A percentile compares a stretch with the other conserved stretches of the same genome.
These are phyloP conservation scores for Leucoagaricus sp. DNA, from an alignment of 1,284 basidiomycete species.

Conservation along the genomic window DNA sequence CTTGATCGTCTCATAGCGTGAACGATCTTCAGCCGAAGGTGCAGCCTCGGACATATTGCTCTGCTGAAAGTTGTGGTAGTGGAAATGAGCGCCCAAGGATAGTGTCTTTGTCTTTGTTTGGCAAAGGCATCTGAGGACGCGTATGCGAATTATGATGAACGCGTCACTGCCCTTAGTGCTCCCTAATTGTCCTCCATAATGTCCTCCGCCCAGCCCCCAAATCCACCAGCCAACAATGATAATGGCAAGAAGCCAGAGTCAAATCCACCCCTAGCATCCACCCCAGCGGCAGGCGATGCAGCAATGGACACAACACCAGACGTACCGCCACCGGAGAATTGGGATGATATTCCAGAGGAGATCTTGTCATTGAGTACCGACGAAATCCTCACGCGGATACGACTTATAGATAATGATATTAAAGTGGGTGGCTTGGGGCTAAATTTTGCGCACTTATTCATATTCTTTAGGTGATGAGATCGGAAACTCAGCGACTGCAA, in stretches of 20 bases:
- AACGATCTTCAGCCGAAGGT: conserved; percentile 60
- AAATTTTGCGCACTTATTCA: not conserved
- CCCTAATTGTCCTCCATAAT: conserved; percentile 37
- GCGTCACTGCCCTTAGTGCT: conserved; percentile 30
- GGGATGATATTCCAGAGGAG: conserved; percentile 83
- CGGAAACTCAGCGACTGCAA: conserved; percentile 87
- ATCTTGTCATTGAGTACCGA: conserved; percentile 74
- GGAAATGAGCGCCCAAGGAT: conserved; percentile 5
- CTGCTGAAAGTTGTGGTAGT: no score
- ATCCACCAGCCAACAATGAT: conserved; percentile 37
- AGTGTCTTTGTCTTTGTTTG: conserved; percentile 36
- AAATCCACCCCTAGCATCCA: conserved; percentile 35
- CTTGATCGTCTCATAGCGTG: conserved; percentile 66
- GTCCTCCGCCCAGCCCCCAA: conserved; percentile 68
- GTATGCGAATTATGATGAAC: conserved; percentile 32
- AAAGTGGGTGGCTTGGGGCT: conserved; percentile 56
- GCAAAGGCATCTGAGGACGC: conserved; percentile 29
- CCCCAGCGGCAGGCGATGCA: conserved; percentile 40
- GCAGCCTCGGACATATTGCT: conserved; percentile 40
- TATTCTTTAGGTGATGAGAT: conserved; percentile 81
- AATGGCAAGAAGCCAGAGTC: conserved; percentile 54
- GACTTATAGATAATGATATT: conserved; percentile 93
- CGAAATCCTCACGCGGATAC: conserved; percentile 84
- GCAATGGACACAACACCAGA: conserved; percentile 77
- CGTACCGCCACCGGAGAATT: conserved; percentile 67